Conservation (phyloP, 2,329 filamentous ascomycete species). For the Talaromyces marneffei region DNA sequence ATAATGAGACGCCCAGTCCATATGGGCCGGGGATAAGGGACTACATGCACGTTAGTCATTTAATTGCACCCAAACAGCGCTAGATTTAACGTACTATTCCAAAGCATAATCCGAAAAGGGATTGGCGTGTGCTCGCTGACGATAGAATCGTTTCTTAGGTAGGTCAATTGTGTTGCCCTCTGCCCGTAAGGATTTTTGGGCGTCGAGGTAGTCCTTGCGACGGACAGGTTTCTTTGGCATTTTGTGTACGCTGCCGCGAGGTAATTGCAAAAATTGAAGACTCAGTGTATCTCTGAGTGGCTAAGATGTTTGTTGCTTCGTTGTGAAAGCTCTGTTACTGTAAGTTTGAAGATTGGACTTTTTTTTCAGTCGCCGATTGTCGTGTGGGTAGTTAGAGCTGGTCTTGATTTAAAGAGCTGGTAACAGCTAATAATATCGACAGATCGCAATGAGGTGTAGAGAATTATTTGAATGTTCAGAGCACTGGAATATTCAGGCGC, state of each 20-base stretch:
- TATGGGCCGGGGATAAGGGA: slow-evolving; percentile 68
- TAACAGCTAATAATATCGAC: background rate
- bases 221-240: slow-evolving; percentile 38
- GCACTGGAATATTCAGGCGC: background rate
- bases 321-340: too few species aligned
- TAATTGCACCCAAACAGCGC: background rate
- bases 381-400: too few species aligned
- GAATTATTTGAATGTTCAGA: too few species aligned
- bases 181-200: slow-evolving; percentile 32
- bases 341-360: too few species aligned
- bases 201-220: slow-evolving; percentile 60
- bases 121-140: slow-evolving; percentile 94
- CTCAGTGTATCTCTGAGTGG: too few species aligned
- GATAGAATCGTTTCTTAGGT: slow-evolving; percentile 92
- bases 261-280: too few species aligned
- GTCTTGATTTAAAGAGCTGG: background rate
- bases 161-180: slow-evolving; percentile 48
- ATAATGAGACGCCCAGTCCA: slow-evolving; percentile 88
- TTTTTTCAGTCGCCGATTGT: too few species aligned
- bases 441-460: background rate
- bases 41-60: slow-evolving; percentile 43
- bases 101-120: slow-evolving; percentile 93
- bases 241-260: background rate
- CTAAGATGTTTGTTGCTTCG: too few species aligned
- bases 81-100: slow-evolving; percentile 63